A percentile compares a stretch with the other conserved stretches of the same genome.
Conservation (phyloP, 208 protist species). For the Leishmania gerbilli region DNA sequence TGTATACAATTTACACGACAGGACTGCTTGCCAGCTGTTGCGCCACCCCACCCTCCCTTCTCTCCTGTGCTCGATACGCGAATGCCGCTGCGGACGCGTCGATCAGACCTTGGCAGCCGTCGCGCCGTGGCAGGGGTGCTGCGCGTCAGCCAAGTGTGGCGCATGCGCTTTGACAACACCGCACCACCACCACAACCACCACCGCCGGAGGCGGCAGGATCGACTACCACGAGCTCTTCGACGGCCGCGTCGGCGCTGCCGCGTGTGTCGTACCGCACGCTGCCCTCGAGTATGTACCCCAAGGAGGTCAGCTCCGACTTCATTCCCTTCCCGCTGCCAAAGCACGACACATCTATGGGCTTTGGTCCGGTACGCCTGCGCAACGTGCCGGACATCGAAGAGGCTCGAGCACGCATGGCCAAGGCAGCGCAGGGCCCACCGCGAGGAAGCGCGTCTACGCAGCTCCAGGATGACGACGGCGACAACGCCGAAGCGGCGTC, state of each 20-base stretch:
- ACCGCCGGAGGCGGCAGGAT: not conserved
- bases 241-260: not conserved
- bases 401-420: constrained; percentile 39
- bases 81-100: constrained; percentile 4
- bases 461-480: constrained; percentile 2
- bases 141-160: constrained; percentile 10
- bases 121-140: not conserved
- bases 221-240: not conserved
- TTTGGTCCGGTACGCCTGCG: constrained; percentile 78
- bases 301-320: constrained; percentile 58
- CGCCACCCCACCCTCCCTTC: not conserved
- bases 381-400: constrained; percentile 82
- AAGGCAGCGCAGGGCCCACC: not conserved
- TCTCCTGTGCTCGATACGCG: not conserved
- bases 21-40: not conserved
- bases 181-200: constrained; percentile 3
- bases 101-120: not conserved
- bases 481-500: not conserved
- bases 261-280: constrained; percentile 23
- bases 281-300: constrained; percentile 79
- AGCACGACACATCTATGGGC: constrained; percentile 75
- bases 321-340: constrained; percentile 86
- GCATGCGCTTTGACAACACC: constrained; percentile 50
- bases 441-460: not conserved
- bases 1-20: not conserved